Conservation (phyloP, 2,329 filamentous ascomycete genomes). For the Penicillium sp. region DNA sequence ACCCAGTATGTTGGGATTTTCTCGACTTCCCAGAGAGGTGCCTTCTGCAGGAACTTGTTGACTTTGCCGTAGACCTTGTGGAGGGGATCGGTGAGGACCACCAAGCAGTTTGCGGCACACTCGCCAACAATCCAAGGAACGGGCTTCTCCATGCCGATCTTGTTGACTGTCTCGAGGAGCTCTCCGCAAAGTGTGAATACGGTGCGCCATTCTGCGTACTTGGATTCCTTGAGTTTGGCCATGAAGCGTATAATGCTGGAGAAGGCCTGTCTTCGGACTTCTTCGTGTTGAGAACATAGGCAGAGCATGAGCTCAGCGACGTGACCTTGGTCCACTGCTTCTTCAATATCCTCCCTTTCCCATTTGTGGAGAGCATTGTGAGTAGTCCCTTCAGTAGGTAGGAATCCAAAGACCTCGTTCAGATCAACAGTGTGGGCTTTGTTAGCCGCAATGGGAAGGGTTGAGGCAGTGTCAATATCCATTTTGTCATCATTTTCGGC, state of each 20-base stretch:
- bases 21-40: conserved; percentile 68
- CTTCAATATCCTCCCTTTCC: conserved; percentile 73
- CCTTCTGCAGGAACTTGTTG: conserved; percentile 77
- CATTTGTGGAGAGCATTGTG: conserved; percentile 57
- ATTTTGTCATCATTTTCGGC: conserved; percentile 14
- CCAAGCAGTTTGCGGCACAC: conserved; percentile 69
- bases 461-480: conserved; percentile 20
- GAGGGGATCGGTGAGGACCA: conserved; percentile 71
- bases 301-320: conserved; percentile 69
- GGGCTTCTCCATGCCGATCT: conserved; percentile 54
- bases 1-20: conserved; percentile 60
- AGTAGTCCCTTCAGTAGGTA: conserved; percentile 47
- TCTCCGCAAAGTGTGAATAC: conserved; percentile 79
- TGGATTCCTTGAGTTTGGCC: conserved; percentile 58
- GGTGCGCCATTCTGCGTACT: conserved; percentile 72
- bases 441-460: background rate
- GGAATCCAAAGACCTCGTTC: conserved; percentile 53
- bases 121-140: conserved; percentile 73
- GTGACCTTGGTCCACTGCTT: conserved; percentile 75
- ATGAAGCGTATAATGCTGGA: conserved; percentile 44
- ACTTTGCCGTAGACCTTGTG: conserved; percentile 83
- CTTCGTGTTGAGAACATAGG: conserved; percentile 69
- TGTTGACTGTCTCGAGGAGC: conserved; percentile 69
- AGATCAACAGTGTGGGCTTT: conserved; percentile 45
- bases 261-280: conserved; percentile 73